Percentiles rank a stretch among this genome's conserved stretches.
These are phyloP conservation scores for Ustilago cynodontis DNA, from an alignment of 1,284 basidiomycete genomes.

Conservation along the genomic window DNA sequence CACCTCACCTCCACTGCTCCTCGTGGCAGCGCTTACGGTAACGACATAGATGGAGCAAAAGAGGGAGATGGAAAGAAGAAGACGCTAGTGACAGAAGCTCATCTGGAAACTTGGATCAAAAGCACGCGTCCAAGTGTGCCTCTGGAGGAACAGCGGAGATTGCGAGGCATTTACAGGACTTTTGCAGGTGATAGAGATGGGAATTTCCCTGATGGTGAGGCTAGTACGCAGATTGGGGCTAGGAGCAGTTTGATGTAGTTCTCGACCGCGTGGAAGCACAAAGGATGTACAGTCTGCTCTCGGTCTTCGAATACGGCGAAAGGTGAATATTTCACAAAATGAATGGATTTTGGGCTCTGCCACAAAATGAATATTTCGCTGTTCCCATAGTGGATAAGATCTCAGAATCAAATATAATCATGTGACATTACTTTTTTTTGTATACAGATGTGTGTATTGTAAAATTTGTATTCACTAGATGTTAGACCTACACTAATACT, in stretches of 20 bases:
- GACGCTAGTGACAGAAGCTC: slow-evolving; percentile 52
- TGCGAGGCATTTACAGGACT: slow-evolving; percentile 58
- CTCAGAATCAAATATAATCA: too few species aligned
- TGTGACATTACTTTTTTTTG: too few species aligned
- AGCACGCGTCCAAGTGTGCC: slow-evolving; percentile 66
- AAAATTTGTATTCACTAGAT: too few species aligned
- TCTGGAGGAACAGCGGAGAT: slow-evolving; percentile 53
- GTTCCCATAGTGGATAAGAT: too few species aligned
- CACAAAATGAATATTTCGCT: too few species aligned
- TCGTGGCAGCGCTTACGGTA: slow-evolving; percentile 5
- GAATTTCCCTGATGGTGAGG: slow-evolving; percentile 63
- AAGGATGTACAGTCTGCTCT: too few species aligned
- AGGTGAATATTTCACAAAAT: too few species aligned
- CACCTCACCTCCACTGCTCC: slow-evolving; percentile 10
- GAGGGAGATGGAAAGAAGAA: slow-evolving; percentile 20
- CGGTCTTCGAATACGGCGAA: too few species aligned
- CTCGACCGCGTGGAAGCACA: too few species aligned
- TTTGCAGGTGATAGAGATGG: slow-evolving; percentile 67
- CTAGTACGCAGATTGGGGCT: slow-evolving; percentile 59
- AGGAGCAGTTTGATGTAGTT: slow-evolving; percentile 65
- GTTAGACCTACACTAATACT: too few species aligned
- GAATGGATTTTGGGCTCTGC: too few species aligned
- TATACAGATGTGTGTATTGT: too few species aligned
- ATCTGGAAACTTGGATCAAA: slow-evolving; percentile 59
- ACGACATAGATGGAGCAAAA: background rate